These are phyloP conservation scores for Yamadazyma laniorum DNA, from an alignment of 805 yeast species.

Conservation along the genomic window DNA sequence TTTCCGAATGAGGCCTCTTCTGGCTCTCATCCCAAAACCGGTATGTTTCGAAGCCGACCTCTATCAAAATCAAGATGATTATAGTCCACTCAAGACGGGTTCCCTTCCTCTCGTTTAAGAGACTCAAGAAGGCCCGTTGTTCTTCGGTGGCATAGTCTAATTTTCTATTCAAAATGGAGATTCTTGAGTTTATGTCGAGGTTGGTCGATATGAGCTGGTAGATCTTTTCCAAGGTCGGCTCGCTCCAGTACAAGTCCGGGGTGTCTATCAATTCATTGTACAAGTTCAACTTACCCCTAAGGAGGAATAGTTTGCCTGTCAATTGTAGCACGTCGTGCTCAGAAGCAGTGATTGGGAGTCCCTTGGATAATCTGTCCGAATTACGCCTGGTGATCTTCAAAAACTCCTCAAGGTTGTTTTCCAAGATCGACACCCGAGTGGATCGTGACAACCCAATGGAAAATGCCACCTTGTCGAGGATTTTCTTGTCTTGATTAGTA, in stretches of 20 bases:
- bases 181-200: slow-evolving; percentile 75
- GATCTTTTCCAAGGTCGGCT: slow-evolving; percentile 76
- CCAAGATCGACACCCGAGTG: slow-evolving; percentile 79
- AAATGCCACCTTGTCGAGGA: slow-evolving; percentile 82
- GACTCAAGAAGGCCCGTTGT: slow-evolving; percentile 70
- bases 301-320: slow-evolving; percentile 71
- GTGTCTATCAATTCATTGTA: slow-evolving; percentile 89
- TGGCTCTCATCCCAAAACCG: slow-evolving; percentile 54
- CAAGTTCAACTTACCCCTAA: slow-evolving; percentile 79
- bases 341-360: slow-evolving; percentile 42
- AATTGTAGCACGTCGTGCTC: slow-evolving; percentile 63
- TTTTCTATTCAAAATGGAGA: slow-evolving; percentile 76
- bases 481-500: slow-evolving; percentile 37
- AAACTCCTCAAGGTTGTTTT: slow-evolving; percentile 66
- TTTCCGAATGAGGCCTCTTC: not conserved
- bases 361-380: slow-evolving; percentile 65
- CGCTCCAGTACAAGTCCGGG: slow-evolving; percentile 92
- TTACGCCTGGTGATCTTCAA: slow-evolving; percentile 60
- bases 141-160: slow-evolving; percentile 90
- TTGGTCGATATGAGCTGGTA: slow-evolving; percentile 68
- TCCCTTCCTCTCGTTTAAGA: slow-evolving; percentile 72
- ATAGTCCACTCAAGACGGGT: slow-evolving; percentile 86
- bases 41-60: slow-evolving; percentile 75
- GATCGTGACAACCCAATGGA: slow-evolving; percentile 85
- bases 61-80: slow-evolving; percentile 77